Evolutionary conservation across 2,329 filamentous ascomycete species (phyloP), one percentile per base, ranked within the genome.

Genomic region (Ascochyta pisi): DNA sequence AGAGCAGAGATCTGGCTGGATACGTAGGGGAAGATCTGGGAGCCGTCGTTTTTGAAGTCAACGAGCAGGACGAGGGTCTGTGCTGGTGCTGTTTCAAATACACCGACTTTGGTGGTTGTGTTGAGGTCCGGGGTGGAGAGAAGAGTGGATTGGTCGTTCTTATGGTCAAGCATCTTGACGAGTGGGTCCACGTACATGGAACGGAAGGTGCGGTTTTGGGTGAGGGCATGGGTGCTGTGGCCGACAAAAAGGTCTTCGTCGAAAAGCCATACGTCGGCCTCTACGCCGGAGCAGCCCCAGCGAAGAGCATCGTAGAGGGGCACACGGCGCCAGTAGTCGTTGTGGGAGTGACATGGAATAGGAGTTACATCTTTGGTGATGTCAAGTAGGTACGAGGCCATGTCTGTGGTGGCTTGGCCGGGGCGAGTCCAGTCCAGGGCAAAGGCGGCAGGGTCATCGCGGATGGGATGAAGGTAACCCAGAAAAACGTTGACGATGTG

Each of bases 221-320:
- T 79, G 4, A 86, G 73, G 4, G 80, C 73, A 3, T 78, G 75
- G 1, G 75, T 78, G 23, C 75, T 81, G 68, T 86, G 83, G 23
- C 83, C 83, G 41, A 86, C 82, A 55, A 79, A 83, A 26, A 86
- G 75, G n/a, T 84, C 81, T 4, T 81, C 64, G n/a, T 73, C 67
- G 51, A 82, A 80, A 7, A 82, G 76, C 82, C 83, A 85, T 29
- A 86, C 80, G 57, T 86, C 83, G 3, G 83, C 83, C 73, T 86
- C 83, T 16, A 85, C 81, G 29, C 83, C 77, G 12, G 80, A 78
- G 65, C 83, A 85, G 39, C 83, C 83, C 23, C 78, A 82, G 53
- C 78, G 74, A 0, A 86, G 73, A 10, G 83, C 83, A n/a, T 82
- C 82, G 64, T 79, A 84, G 0, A 86, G 75, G 0, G 83, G 83